phyloP scores from a whole-genome alignment of 2,329 filamentous ascomycete species.

The Ceratocystis smalleyi region DNA sequence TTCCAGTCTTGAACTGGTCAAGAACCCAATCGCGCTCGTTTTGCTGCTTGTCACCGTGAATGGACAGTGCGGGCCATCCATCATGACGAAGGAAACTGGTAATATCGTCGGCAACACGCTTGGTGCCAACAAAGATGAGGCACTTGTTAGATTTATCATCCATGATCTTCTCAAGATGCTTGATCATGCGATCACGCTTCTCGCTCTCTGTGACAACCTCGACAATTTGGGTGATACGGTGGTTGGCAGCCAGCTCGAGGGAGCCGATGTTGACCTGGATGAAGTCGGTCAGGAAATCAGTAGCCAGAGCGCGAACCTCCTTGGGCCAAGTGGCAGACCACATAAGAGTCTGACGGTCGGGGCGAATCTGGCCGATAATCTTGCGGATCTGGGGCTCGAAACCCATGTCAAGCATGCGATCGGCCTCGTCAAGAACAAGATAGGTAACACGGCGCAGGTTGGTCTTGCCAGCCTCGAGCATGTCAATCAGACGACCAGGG shows the following conservation, averaged over 20 bases:
- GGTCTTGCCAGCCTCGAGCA: constrained; percentile 95
- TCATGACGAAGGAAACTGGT: constrained; percentile 94
- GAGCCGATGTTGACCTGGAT: constrained; percentile 99
- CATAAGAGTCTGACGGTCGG: constrained; percentile 98
- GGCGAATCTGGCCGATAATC: constrained; percentile 93
- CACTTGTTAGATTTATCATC: constrained; percentile 91
- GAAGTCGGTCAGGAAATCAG: constrained; percentile 85
- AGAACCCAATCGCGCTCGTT: constrained; percentile 99
- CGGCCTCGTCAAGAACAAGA: constrained; percentile 93
- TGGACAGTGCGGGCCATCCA: constrained; percentile 93
- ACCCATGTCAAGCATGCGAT: constrained; percentile 99
- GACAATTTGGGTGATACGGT: constrained; percentile 93
- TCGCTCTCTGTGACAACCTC: constrained; percentile 93
- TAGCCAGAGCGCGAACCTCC: constrained; percentile 82
- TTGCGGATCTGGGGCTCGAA: constrained; percentile 99
- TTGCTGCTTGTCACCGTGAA: constrained; percentile 98
- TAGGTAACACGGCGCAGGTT: constrained; percentile 97
- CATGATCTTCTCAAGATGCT: constrained; percentile 96
- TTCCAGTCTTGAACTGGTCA: constrained; percentile 98
- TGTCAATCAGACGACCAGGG: constrained; percentile 92
- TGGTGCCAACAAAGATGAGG: constrained; percentile 83
- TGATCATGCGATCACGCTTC: constrained; percentile 94
- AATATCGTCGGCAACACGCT: constrained; percentile 95
- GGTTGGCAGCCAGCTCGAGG: constrained; percentile 88
- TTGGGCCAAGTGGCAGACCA: constrained; percentile 99